Conservation (phyloP, 2,329 filamentous ascomycete species). For the Microsporum canis region DNA sequence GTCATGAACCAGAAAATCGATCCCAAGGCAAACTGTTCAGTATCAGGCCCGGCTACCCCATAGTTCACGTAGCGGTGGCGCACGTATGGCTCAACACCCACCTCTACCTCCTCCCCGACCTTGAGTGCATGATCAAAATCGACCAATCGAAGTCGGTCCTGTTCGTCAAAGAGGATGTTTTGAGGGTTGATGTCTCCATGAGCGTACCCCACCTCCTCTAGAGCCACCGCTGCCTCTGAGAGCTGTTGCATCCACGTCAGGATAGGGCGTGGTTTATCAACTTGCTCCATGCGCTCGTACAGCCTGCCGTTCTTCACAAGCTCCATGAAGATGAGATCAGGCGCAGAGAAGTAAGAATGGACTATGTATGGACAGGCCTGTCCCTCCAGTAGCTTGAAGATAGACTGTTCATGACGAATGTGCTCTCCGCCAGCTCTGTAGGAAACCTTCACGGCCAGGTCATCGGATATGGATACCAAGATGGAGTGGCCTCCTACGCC, state of each 20-base stretch:
- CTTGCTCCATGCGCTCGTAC: not conserved
- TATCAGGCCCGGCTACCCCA: not conserved
- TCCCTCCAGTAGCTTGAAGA: not conserved
- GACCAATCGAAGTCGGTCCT: constrained; percentile 14
- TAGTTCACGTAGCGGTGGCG: not conserved
- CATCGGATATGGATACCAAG: not conserved
- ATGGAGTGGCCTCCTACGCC: not conserved
- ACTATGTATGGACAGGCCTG: not conserved
- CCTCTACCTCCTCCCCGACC: not conserved
- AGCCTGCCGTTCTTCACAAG: not conserved
- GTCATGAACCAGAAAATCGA: not conserved
- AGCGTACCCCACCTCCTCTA: constrained; percentile 12
- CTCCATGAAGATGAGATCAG: not conserved
- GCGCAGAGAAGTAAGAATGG: not conserved
- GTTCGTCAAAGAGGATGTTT: constrained; percentile 15
- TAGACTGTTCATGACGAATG: not conserved
- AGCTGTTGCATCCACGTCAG: constrained; percentile 7
- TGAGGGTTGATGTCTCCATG: constrained; percentile 15
- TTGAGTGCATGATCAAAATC: constrained; percentile 14
- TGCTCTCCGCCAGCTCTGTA: not conserved
- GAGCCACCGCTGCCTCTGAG: constrained; percentile 11
- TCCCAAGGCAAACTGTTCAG: not conserved
- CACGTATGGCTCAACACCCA: not conserved
- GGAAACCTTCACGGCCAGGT: not conserved
- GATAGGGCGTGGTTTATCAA: not conserved